Conservation (phyloP, 2,329 filamentous ascomycete species). For the Aspergillus fijiensis region DNA sequence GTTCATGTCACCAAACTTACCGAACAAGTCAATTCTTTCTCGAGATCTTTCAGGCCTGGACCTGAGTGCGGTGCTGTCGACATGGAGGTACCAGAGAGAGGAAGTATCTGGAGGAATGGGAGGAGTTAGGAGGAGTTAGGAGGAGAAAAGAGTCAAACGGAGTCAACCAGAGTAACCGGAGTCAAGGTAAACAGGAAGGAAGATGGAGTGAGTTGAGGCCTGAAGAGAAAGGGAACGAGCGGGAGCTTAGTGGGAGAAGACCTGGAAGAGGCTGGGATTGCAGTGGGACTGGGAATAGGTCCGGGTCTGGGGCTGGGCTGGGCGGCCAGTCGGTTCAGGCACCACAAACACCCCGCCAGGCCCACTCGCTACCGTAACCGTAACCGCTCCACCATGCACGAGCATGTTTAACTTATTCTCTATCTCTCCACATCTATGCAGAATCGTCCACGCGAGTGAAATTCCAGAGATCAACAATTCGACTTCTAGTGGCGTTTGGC, state of each 20-base stretch:
- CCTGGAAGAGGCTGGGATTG: not conserved
- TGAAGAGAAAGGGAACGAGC: not conserved
- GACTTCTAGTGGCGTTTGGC: too few relatives aligned
- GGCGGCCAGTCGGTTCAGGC: not conserved
- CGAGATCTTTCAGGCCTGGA: constrained; percentile 63
- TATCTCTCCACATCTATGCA: too few relatives aligned
- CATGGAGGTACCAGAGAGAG: constrained; percentile 16
- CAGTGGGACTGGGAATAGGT: too few relatives aligned
- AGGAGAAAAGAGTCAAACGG: not conserved
- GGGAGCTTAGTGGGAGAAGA: too few relatives aligned
- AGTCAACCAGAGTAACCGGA: constrained; percentile 6
- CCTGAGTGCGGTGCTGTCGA: constrained; percentile 18
- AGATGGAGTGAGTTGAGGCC: not conserved
- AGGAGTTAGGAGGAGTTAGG: not conserved
- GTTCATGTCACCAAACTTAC: constrained; percentile 56
- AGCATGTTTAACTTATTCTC: too few relatives aligned
- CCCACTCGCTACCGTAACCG: too few relatives aligned
- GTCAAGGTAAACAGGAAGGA: not conserved
- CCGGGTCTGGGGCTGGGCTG: not conserved
- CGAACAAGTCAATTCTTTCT: constrained; percentile 93
- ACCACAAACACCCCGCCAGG: too few relatives aligned
- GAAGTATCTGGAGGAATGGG: not conserved
- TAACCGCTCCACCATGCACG: too few relatives aligned
- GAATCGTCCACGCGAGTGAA: too few relatives aligned
- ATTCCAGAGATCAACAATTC: too few relatives aligned